A percentile compares a stretch with the other conserved stretches of the same genome.
These are phyloP conservation scores for Pelargonium citronellum DNA, from an alignment of 441 rosid genomes.

Conservation along the genomic window DNA sequence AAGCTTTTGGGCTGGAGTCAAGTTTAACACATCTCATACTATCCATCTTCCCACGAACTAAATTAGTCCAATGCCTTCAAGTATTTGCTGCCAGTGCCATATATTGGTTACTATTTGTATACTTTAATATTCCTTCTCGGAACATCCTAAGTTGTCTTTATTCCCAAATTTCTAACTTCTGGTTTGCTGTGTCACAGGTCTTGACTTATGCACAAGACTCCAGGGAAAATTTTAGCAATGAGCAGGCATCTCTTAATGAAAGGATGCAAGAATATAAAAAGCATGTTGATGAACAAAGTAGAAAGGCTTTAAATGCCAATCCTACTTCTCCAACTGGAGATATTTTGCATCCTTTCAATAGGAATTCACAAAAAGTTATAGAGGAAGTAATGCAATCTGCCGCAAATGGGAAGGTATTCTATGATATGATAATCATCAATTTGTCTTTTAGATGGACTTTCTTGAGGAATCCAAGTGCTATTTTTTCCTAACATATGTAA, in stretches of 20 bases:
- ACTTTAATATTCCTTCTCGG: not conserved
- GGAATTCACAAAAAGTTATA: slow-evolving; percentile 98
- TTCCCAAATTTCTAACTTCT: slow-evolving; percentile 7
- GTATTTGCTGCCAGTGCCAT: not conserved
- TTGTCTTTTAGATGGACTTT: slow-evolving; percentile 8
- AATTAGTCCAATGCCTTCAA: not conserved
- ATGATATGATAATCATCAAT: not conserved
- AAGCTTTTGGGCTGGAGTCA: no score
- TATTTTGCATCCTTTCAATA: slow-evolving; percentile 88
- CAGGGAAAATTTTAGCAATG: slow-evolving; percentile 90
- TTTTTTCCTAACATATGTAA: slow-evolving; percentile 2
- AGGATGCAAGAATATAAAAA: slow-evolving; percentile 97
- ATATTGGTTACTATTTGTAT: not conserved
- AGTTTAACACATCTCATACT: no score
- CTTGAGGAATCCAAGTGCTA: slow-evolving; percentile 4
- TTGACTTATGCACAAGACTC: slow-evolving; percentile 93
- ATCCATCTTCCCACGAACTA: no score
- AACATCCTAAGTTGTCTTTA: not conserved
- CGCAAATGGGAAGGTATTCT: slow-evolving; percentile 82
- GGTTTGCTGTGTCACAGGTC: slow-evolving; percentile 45
- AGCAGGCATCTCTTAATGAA: slow-evolving; percentile 87
- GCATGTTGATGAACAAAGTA: slow-evolving; percentile 93
- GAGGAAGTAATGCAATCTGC: slow-evolving; percentile 99
- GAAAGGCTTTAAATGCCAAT: slow-evolving; percentile 72
- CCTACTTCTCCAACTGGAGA: slow-evolving; percentile 95